A percentile compares a stretch with the other conserved stretches of the same genome.
These are phyloP conservation scores for Tothia fuscella DNA, from an alignment of 2,329 filamentous ascomycete species.

Conservation along the genomic window DNA sequence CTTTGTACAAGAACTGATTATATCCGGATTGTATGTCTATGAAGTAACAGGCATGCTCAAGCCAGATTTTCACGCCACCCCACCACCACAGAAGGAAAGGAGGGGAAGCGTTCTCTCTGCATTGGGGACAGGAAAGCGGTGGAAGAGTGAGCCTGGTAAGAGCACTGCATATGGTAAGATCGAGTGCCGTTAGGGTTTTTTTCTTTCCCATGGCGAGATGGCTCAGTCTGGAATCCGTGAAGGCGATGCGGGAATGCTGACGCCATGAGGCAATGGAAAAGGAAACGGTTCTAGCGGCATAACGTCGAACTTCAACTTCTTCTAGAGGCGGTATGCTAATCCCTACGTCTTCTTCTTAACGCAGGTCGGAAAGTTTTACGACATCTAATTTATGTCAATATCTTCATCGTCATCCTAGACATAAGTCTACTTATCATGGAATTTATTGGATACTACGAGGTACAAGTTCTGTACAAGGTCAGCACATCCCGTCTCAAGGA, in stretches of 20 bases:
- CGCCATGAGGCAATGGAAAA: too few species aligned
- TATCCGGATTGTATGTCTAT: slow-evolving; percentile 16
- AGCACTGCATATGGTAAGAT: too few species aligned
- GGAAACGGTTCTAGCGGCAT: too few species aligned
- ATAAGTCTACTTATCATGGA: slow-evolving; percentile 3
- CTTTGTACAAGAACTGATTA: slow-evolving; percentile 28
- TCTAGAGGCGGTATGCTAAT: too few species aligned
- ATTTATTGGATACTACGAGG: slow-evolving; percentile 7
- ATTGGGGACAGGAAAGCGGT: not conserved
- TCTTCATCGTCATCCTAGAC: slow-evolving; percentile 7
- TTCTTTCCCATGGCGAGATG: too few species aligned
- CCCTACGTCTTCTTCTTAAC: not conserved
- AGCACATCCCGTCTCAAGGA: too few species aligned
- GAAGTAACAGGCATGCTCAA: not conserved
- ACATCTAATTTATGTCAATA: slow-evolving; percentile 6
- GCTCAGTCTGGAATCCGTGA: too few species aligned
- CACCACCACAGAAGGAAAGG: not conserved
- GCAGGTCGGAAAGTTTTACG: not conserved
- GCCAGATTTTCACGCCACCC: not conserved
- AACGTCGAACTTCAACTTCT: too few species aligned
- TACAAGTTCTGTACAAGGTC: slow-evolving; percentile 7
- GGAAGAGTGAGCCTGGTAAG: too few species aligned
- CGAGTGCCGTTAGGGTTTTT: too few species aligned
- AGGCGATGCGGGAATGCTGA: too few species aligned
- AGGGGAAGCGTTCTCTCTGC: not conserved